Base-by-base conservation (phyloP, 805 yeast species). In the Dipodascus albidus region DNA sequence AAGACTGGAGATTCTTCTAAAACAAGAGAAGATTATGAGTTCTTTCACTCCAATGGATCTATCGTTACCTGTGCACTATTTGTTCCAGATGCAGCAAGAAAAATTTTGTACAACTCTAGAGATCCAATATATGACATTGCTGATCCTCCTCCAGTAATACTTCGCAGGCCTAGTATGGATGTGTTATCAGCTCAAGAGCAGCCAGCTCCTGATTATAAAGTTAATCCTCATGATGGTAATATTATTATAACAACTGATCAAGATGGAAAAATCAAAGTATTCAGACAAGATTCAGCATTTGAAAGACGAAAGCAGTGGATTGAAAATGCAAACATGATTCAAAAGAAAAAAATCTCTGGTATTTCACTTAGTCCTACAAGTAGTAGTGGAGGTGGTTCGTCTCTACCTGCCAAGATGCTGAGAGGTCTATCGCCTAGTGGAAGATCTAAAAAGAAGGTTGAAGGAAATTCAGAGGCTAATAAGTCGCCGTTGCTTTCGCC, bases 231-330 rank as follows among this genome's bases (percentile, higher is more conserved):
- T 9, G 56, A 63, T 27, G 71, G 70, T 2, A 63, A 62, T 33
- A 82, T 88, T 48, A 78, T 88, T 15, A 82, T 89, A 1, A 82
- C 93, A 0, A 80, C 91, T 0, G 97, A 89, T 66, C 78, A 78
- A 53, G 67, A 72, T 21, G 96, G 96, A 0, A 59, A 75, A 1
- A 85, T 89, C 27, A 68, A 93, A 48, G 85, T 89, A 0, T 86
- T 85, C 64, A 74, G 97, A 62, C 83, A 87, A 54, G 97, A 89
- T 65, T 74, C 83, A 52, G 84, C 93, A 0, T 72, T 78, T 51
- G 53, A 72, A 11, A 53, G 53, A 24, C 60, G 69, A 15, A 58
- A 56, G 54, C 56, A 53, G 2, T 49, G 52, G 15, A 52, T 49
- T 21, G 61, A 58, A 4, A 53, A 53, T 6, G 38, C 49, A 2